Base-by-base conservation (phyloP, 768 basidiomycete genomes). In the Lactifluus pinguis region DNA sequence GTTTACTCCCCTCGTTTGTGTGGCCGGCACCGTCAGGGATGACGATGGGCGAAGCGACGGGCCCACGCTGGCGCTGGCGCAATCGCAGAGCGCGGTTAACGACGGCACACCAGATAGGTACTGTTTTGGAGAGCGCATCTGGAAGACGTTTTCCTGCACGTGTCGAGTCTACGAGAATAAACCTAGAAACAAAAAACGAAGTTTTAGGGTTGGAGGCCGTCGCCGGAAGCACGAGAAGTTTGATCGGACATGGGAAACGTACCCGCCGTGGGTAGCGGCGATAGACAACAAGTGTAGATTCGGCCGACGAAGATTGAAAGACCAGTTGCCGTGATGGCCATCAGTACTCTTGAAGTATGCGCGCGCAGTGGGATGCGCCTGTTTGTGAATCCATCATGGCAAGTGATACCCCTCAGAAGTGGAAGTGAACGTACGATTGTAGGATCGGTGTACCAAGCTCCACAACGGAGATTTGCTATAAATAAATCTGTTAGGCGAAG, bases 331-430 rank as follows among this genome's bases (percentile, higher is more conserved):
- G 61, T 80, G 85, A 68, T 95, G 92, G 0, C 92, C 93, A 67
- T 95, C 92, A 0, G 90, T 94, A 0, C 92, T 92, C 68, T 95
- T 95, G 80, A 90, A 98, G 76, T 92, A 98, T 15, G 84, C 91
- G 32, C 79, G 76, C 5, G 73, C 55, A 11, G 49, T 65, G 6
- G 60, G 59, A 32, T 66, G 67, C 14, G 66, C 68, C 72, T 73
- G 52, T 30, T n/a, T 44, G 17, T 49, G 39, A 53, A 62, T 47
- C 32, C 55, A 49, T 38, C 38, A 49, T 56, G 60, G 57, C 34
- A 53, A 25, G 25, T 25, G 25, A 25, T 25, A 25, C 25, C 55
- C 36, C 32, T 13, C n/a, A 9, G 30, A 30, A 34, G 7, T 10
- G 41, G 2, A 44, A n/a, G 38, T 14, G 53, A 39, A 67, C 79